A percentile compares a stretch with the other conserved stretches of the same genome.
Evolutionary conservation across 1,284 basidiomycete species (phyloP).

Genomic region (Limonomyces culmigenus): DNA sequence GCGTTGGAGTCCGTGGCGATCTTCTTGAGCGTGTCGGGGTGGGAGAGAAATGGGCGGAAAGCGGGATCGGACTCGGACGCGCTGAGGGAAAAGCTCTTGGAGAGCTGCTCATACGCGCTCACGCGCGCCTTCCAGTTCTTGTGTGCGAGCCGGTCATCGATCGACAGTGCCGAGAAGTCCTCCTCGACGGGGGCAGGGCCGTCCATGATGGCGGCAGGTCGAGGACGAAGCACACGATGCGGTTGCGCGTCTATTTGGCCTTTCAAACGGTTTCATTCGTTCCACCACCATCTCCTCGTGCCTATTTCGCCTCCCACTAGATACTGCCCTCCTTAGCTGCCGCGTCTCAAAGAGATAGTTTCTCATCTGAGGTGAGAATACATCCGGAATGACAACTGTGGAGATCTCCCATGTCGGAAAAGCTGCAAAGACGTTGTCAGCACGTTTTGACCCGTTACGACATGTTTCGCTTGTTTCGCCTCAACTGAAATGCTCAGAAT

Average conservation of each 20-base stretch:
- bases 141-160: slow-evolving; percentile 74
- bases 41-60: slow-evolving; percentile 77
- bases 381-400: too few species aligned
- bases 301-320: too few species aligned
- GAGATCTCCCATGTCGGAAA: too few species aligned
- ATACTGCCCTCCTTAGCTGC: too few species aligned
- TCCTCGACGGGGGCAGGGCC: slow-evolving; percentile 83
- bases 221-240: not conserved
- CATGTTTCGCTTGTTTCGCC: too few species aligned
- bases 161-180: slow-evolving; percentile 74
- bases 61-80: slow-evolving; percentile 88
- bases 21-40: slow-evolving; percentile 69
- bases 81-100: slow-evolving; percentile 74
- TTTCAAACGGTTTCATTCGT: not conserved
- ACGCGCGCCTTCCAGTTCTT: slow-evolving; percentile 99
- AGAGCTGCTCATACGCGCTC: slow-evolving; percentile 81
- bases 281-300: too few species aligned
- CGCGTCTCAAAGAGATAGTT: too few species aligned
- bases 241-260: too few species aligned
- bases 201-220: slow-evolving; percentile 44
- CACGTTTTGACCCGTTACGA: too few species aligned
- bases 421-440: too few species aligned
- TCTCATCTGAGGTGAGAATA: too few species aligned
- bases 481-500: too few species aligned
- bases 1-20: slow-evolving; percentile 87